Evolutionary conservation across 306 rosid genomes (phyloP), one percentile per base, ranked within the genome.

Genomic region (Trifolium pratense): DNA sequence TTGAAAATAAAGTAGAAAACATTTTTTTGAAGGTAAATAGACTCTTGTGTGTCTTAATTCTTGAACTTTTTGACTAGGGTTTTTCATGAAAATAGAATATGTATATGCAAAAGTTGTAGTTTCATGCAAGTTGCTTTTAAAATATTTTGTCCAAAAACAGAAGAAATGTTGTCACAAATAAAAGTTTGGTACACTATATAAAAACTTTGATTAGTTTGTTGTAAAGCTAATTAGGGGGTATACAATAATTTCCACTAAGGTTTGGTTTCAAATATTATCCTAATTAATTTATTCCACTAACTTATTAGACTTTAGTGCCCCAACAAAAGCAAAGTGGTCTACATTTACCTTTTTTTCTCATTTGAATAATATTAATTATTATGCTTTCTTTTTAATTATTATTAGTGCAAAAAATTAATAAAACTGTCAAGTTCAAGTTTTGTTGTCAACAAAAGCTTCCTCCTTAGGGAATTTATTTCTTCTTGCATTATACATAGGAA

Each of bases 321-420:
- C 97, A 85, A 88, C 97, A 85, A 85, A 72, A 77, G 85, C 84
- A 88, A 88, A 88, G 94, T 77, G 92, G 91, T 74, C 80, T 81
- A 58, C 73, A 58, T 86, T 9, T 72, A 76, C 76, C 89, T 87
- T 89, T 87, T 36, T 6, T 79, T 87, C 73, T 39, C 36, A 51
- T 75, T 81, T 79, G 68, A 89, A 80, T 67, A 66, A 17, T 86
- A 80, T 84, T 80, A 49, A 36, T 36, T 36, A 36, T 36, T 25
- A 17, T 36, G 37, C 7, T 21, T 71, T 84, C 17, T 29, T 29
- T 29, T 3, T 61, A 7, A 14, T 65, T 68, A 40, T 20, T 16
- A 43, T 49, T 29, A 29, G 32, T 29, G 32, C 15, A 64, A 68
- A 60, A 25, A 70, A 29, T 29, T 59, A 74, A 18, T 21, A 20